Percentiles rank a stretch among this genome's conserved stretches.
Evolutionary conservation across 306 rosid genomes (phyloP).

Genomic region (Vigna nakashimae): DNA sequence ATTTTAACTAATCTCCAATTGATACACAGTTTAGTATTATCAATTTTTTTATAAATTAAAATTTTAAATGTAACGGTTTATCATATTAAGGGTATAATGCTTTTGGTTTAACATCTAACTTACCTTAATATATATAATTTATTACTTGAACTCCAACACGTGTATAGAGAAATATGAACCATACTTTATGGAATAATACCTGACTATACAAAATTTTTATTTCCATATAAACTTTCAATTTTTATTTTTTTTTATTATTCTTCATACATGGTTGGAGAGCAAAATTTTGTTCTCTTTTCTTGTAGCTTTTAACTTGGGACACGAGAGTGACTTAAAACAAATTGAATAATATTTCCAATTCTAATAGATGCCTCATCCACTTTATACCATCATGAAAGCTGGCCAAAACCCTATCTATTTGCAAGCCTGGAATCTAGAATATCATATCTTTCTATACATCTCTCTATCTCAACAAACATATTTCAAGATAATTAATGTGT

Average conservation of each 20-base stretch:
- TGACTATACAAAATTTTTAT: neutral
- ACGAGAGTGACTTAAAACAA: conserved; percentile 21
- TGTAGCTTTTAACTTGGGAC: neutral
- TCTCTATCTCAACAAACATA: conserved; percentile 6
- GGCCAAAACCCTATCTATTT: conserved; percentile 31
- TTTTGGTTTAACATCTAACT: neutral
- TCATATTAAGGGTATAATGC: neutral
- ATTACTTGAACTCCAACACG: neutral
- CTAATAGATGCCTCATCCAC: conserved; percentile 8
- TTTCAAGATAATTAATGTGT: conserved; percentile 13
- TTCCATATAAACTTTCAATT: neutral
- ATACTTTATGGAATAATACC: neutral
- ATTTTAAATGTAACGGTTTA: too few species aligned
- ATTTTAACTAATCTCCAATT: too few species aligned
- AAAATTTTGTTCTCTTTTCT: conserved; percentile 1
- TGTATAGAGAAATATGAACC: neutral
- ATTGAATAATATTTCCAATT: conserved; percentile 16
- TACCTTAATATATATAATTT: neutral
- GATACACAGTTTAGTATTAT: neutral
- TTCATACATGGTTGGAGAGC: neutral
- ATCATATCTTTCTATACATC: conserved; percentile 5
- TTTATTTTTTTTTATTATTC: neutral
- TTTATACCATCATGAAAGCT: conserved; percentile 25
- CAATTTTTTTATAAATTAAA: neutral
- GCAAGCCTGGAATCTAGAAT: conserved; percentile 1